Evolutionary conservation across 371 early-diverging fungal species (phyloP).

Genomic region (Basidiobolus heterosporus): DNA sequence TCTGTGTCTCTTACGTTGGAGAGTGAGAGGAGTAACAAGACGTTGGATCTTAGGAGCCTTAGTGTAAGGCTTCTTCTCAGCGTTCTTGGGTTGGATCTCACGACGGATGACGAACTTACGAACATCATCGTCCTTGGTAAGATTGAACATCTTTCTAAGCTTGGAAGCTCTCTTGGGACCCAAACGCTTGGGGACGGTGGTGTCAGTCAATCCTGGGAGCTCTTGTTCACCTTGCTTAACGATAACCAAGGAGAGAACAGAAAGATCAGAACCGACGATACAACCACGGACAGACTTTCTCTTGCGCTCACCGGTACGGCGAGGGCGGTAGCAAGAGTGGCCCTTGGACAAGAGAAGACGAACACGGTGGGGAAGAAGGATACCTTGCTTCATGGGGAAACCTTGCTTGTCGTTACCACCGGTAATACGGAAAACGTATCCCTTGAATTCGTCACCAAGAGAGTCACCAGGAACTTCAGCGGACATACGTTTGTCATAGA

Average conservation of each 20-base stretch:
- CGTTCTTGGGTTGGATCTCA: constrained; percentile 76
- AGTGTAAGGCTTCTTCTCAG: constrained; percentile 76
- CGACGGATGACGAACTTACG: constrained; percentile 96
- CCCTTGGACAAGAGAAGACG: constrained; percentile 89
- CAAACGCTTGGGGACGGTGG: constrained; percentile 78
- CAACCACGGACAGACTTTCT: constrained; percentile 98
- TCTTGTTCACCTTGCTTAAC: constrained; percentile 92
- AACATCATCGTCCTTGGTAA: constrained; percentile 93
- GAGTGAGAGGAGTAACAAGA: constrained; percentile 83
- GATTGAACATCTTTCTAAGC: constrained; percentile 94
- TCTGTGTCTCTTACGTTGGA: constrained; percentile 83
- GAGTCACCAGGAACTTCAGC: constrained; percentile 91
- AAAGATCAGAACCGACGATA: constrained; percentile 91
- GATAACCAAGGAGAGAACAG: constrained; percentile 86
- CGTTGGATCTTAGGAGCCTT: constrained; percentile 93
- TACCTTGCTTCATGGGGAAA: constrained; percentile 95
- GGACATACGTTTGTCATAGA: constrained; percentile 96
- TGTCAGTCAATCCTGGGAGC: constrained; percentile 94
- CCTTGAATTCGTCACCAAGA: constrained; percentile 96
- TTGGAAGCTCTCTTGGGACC: constrained; percentile 97
- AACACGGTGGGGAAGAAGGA: constrained; percentile 84
- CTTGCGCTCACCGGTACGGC: constrained; percentile 95
- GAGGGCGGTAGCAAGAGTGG: constrained; percentile 97
- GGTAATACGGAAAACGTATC: constrained; percentile 95
- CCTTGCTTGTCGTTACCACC: constrained; percentile 99